A percentile compares a stretch with the other conserved stretches of the same genome.
These are phyloP conservation scores for Ophiostoma quercus DNA, from an alignment of 2,329 filamentous ascomycete species.

Conservation along the genomic window DNA sequence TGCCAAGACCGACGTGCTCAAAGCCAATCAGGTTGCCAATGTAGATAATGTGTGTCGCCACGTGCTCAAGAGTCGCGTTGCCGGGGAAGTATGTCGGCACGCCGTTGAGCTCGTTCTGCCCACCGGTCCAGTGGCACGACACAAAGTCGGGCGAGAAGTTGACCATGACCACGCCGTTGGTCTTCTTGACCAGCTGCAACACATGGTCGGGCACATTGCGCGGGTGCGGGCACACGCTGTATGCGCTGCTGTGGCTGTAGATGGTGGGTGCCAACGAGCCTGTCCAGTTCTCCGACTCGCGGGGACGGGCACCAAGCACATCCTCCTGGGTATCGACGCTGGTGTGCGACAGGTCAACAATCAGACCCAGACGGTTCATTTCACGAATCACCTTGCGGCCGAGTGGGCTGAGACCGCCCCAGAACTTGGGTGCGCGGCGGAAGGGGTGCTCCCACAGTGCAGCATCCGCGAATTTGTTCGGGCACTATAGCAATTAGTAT, in stretches of 20 bases:
- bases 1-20: constrained; percentile 80
- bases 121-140: constrained; percentile 58
- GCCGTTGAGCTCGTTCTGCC: constrained; percentile 45
- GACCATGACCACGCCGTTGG: constrained; percentile 78
- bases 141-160: constrained; percentile 84
- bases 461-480: constrained; percentile 83
- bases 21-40: constrained; percentile 81
- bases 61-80: constrained; percentile 69
- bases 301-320: constrained; percentile 57
- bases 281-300: constrained; percentile 51
- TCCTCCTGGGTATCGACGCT: constrained; percentile 79
- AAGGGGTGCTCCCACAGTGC: constrained; percentile 58
- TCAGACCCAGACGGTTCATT: constrained; percentile 92
- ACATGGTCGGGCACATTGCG: constrained; percentile 86
- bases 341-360: constrained; percentile 80
- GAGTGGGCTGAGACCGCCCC: constrained; percentile 65
- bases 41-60: constrained; percentile 73
- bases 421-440: constrained; percentile 51
- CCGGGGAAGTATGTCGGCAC: constrained; percentile 62
- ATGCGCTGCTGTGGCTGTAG: constrained; percentile 81
- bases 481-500: constrained; percentile 46
- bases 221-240: constrained; percentile 76
- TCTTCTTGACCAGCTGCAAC: constrained; percentile 66
- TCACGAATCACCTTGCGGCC: constrained; percentile 69
- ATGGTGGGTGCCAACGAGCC: constrained; percentile 78